Evolutionary conservation across 1,284 basidiomycete species (phyloP), one percentile per base, ranked within the genome.

Genomic region (Tremellales sp.): DNA sequence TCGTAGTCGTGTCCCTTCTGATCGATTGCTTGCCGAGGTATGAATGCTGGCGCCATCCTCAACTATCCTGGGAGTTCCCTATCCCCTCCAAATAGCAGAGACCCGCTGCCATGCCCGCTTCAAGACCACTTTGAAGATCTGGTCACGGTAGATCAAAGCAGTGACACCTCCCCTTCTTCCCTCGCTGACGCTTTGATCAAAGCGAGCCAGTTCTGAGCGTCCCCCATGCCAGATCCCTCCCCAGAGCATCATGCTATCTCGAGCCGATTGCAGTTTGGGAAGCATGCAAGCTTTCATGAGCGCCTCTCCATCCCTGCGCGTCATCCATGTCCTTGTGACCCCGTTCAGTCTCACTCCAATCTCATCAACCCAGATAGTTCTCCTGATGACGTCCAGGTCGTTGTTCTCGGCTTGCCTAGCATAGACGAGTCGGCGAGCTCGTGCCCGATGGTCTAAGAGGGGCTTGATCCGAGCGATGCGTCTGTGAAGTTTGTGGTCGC

Each of bases 351-450:
- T 48, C n/a, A 57, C 12, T 13, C 31, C 23, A 13, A 37, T 22
- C 39, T 58, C 56, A 52, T 58, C 50, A 4, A 40, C 41, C 19
- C 37, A 58, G 37, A 58, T 57, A 26, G 49, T 51, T 19, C 42
- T 42, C 31, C 45, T 45, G 48, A 45, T 47, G 43, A 45, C 45
- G 3, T 29, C 22, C 8, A 43, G 15, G 23, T 12, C 44, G 17
- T 54, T 39, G 13, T 33, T 17, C 7, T 8, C n/a, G 27, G 43
- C 23, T 29, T n/a, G 37, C 8, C n/a, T 25, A 3, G 51, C 54
- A 35, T 53, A 56, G 8, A 8, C 4, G 15, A 27, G 44, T 15
- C 54, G 35, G 19, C 19, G 11, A 23, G n/a, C 11, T 15, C 31
- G 35, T 13, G 19, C 23, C 13, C 19, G 5, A 29, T 23, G 11